Base-by-base conservation (phyloP, 441 rosid species). In the Pelargonium citronellum region DNA sequence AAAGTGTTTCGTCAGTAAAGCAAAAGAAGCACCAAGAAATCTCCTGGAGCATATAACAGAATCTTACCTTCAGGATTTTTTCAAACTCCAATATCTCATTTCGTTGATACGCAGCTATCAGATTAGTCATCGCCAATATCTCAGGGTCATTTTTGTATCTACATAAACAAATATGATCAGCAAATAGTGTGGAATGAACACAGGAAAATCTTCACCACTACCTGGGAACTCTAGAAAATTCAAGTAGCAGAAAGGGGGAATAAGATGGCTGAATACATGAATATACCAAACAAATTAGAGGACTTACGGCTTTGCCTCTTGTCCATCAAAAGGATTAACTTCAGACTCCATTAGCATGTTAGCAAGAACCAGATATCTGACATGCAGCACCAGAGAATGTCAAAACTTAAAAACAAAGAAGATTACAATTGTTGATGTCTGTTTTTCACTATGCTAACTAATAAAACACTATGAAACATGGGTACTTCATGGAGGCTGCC, bases 331-430 rank as follows among this genome's bases (percentile, higher is more conserved):
- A 53, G 99, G 99, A 80, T 95, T 95, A 66, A 95, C 99, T 86
- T 95, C 92, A 15, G 98, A 95, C 79, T 92, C 99, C 99, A 95
- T 92, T 83, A 95, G 85, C 99, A 95, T 95, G 76, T 95, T 95
- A 30, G 98, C 99, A 73, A 95, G 84, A 83, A 95, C 99, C 80
- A 95, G 86, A 77, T 95, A 95, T 74, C 99, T 95, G 82, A 64
- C 15, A 39, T 22, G 55, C 22, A 19, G 69, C 7, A 58, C 8
- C 8, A 19, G 64, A 22, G 30, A 58, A 10, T 20, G 64, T 20
- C 19, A 34, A 34, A 34, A 34, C 7, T 34, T 0, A 34, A 34
- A 34, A 34, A 3, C 39, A 34, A 34, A 34, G 7, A 34, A 34
- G 39, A 34, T 34, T 5, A 34, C 39, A 34, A 34, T 0, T 1